Conservation (phyloP, 1,139 yeast genomes). For the Protomyces gravidus region DNA sequence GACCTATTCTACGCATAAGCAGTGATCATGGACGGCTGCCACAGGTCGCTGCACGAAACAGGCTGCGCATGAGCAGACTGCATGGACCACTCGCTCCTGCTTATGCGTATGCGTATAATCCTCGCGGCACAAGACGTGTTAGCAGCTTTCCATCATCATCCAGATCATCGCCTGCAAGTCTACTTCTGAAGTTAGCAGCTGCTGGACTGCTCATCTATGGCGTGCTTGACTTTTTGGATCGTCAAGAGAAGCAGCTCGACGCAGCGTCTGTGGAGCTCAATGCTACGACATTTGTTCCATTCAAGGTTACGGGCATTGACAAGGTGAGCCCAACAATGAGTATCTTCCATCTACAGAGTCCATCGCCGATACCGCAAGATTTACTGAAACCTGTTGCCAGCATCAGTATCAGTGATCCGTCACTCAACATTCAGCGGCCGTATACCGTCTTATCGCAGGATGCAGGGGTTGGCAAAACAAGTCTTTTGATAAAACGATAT, state of each 20-base stretch:
- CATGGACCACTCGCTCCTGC: conserved; percentile 5
- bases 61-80: not conserved
- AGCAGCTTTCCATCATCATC: not conserved
- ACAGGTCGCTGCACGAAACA: not conserved
- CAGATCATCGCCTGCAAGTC: not conserved
- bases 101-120: not conserved
- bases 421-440: conserved; percentile 27
- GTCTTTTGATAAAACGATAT: conserved; percentile 23
- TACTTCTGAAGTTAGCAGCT: not conserved
- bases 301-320: not conserved
- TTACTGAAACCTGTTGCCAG: conserved; percentile 1
- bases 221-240: not conserved
- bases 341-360: conserved; percentile 4
- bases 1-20: not conserved
- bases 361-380: not conserved
- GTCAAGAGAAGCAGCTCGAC: not conserved
- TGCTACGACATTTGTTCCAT: not conserved
- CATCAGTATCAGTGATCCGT: conserved; percentile 24
- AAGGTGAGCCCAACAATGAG: not conserved
- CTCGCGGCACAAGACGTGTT: not conserved
- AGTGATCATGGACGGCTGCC: not conserved
- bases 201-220: not conserved
- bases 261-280: not conserved
- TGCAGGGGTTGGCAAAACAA: not conserved
- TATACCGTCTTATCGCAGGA: conserved; percentile 16